phyloP scores from a whole-genome alignment of 306 rosid species.

The Cicer arietinum region DNA sequence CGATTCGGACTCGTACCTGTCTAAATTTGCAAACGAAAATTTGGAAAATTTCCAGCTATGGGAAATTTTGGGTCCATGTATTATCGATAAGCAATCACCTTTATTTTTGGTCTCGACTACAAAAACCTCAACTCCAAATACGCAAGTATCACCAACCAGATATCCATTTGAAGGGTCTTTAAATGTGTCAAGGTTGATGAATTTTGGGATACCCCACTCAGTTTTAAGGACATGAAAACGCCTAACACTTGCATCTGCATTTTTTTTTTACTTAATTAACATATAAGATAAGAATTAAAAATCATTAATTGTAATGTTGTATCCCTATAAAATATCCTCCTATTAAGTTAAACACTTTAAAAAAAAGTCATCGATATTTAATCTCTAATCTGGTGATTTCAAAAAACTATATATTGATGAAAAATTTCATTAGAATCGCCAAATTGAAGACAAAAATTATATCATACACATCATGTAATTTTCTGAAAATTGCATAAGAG shows the following conservation, averaged over 20 bases:
- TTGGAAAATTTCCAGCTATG: conserved; percentile 42
- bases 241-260: conserved; percentile 42
- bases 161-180: conserved; percentile 48
- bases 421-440: too few species aligned
- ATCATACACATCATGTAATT: too few species aligned
- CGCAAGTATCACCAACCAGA: conserved; percentile 40
- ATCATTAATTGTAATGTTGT: too few species aligned
- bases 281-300: neutral
- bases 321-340: too few species aligned
- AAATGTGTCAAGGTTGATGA: conserved; percentile 42
- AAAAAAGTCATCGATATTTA: too few species aligned
- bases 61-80: conserved; percentile 13
- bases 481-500: too few species aligned
- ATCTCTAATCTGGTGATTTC: too few species aligned
- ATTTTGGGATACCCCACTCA: conserved; percentile 46
- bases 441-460: too few species aligned
- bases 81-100: conserved; percentile 42
- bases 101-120: conserved; percentile 16
- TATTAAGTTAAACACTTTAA: too few species aligned
- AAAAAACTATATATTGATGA: too few species aligned
- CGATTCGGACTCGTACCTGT: conserved; percentile 23
- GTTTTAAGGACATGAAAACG: conserved; percentile 43
- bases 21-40: neutral
- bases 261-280: neutral
- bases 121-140: conserved; percentile 53